Conservation (phyloP, 2,329 filamentous ascomycete species). For the Penicillium digitatum region DNA sequence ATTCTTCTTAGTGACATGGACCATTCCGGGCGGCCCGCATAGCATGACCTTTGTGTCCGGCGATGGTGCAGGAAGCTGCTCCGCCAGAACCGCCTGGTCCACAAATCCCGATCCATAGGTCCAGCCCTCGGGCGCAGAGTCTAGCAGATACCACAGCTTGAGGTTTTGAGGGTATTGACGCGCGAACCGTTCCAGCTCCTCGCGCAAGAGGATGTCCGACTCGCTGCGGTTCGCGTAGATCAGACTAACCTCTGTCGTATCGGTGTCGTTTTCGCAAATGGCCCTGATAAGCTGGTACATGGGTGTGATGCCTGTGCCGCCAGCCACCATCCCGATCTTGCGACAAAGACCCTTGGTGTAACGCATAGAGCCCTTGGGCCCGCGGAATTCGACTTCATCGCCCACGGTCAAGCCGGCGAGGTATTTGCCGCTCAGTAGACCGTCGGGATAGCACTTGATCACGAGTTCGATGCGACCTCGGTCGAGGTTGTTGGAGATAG, state of each 20-base stretch:
- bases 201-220: constrained; percentile 56
- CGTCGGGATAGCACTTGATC: constrained; percentile 34
- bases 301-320: constrained; percentile 46
- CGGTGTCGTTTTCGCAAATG: constrained; percentile 58
- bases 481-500: constrained; percentile 33
- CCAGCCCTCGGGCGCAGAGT: constrained; percentile 49
- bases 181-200: constrained; percentile 55
- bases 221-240: constrained; percentile 59
- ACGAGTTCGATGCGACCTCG: constrained; percentile 31
- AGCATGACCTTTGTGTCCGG: constrained; percentile 53
- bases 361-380: constrained; percentile 36
- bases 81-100: constrained; percentile 49
- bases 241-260: constrained; percentile 55
- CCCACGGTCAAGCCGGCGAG: constrained; percentile 30
- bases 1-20: constrained; percentile 54
- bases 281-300: constrained; percentile 62
- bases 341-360: constrained; percentile 31
- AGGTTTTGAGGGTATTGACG: constrained; percentile 52
- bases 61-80: constrained; percentile 48
- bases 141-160: constrained; percentile 54
- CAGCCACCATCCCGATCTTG: constrained; percentile 39
- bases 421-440: constrained; percentile 30
- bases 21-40: constrained; percentile 60
- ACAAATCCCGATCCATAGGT: constrained; percentile 49
- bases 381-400: constrained; percentile 35